phyloP scores from a whole-genome alignment of 2,329 filamentous ascomycete species.

The Pleomassaria siparia region DNA sequence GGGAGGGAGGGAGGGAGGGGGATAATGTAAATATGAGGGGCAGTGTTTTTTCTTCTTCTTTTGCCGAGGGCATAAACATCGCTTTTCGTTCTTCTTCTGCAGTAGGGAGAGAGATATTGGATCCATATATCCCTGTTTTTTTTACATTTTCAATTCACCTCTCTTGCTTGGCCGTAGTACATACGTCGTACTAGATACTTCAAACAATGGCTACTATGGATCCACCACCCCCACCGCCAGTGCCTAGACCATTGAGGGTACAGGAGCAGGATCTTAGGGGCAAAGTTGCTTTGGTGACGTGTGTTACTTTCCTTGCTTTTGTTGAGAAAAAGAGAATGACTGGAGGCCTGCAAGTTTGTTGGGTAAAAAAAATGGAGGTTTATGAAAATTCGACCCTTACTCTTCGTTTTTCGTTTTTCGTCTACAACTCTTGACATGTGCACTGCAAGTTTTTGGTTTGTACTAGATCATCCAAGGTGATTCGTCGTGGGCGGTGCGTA shows the following conservation, averaged over 20 bases:
- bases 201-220: not conserved
- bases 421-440: no score
- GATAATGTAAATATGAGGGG: no score
- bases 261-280: conserved; percentile 25
- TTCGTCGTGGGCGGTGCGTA: no score
- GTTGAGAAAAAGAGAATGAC: not conserved
- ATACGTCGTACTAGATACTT: no score
- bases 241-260: conserved; percentile 3
- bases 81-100: no score
- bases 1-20: no score
- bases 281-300: conserved; percentile 29
- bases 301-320: conserved; percentile 4
- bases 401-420: no score
- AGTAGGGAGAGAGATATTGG: no score
- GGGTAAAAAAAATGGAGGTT: not conserved
- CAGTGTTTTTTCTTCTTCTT: no score
- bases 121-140: not conserved
- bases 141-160: not conserved
- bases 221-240: not conserved
- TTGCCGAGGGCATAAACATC: no score
- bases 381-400: not conserved
- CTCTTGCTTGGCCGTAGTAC: no score
- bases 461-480: no score
- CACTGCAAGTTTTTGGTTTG: not conserved
- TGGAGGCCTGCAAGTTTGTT: not conserved